phyloP scores from a whole-genome alignment of 148 eudicot species.

The Vaccinium corymbosum region DNA sequence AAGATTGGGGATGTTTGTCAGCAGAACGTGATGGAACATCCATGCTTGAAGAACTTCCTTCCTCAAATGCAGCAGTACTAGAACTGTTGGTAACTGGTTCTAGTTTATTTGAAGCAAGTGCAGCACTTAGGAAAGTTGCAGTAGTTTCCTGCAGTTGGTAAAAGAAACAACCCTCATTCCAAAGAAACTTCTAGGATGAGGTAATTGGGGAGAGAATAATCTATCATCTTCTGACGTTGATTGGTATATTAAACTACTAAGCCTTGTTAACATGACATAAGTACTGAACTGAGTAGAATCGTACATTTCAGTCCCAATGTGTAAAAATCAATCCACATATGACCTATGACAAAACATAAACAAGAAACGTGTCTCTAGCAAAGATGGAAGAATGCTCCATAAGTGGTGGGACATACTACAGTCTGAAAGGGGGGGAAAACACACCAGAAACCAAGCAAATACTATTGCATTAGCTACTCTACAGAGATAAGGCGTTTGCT shows the following conservation, averaged over 20 bases:
- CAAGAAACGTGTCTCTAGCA: too few relatives aligned
- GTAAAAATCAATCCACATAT: background rate
- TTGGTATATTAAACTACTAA: background rate
- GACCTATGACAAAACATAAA: background rate
- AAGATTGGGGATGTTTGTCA: slow-evolving; percentile 10
- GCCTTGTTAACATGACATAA: background rate
- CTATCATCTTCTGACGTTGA: background rate
- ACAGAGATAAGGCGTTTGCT: too few relatives aligned
- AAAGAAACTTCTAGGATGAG: background rate
- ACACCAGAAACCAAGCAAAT: background rate
- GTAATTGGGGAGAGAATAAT: background rate
- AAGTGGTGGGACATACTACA: too few relatives aligned
- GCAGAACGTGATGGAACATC: slow-evolving; percentile 19
- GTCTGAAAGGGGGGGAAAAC: too few relatives aligned
- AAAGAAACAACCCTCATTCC: background rate
- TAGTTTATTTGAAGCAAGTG: slow-evolving; percentile 42
- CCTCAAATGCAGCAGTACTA: slow-evolving; percentile 23
- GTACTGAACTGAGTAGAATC: background rate
- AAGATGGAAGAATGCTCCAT: background rate
- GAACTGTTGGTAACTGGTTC: slow-evolving; percentile 28
- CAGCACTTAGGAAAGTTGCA: slow-evolving; percentile 50
- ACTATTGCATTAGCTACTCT: background rate
- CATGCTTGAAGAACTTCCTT: slow-evolving; percentile 34
- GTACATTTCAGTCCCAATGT: background rate
- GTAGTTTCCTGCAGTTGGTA: slow-evolving; percentile 45